Conservation (phyloP, 2,329 filamentous ascomycete genomes). For the Fusarium temperatum region DNA sequence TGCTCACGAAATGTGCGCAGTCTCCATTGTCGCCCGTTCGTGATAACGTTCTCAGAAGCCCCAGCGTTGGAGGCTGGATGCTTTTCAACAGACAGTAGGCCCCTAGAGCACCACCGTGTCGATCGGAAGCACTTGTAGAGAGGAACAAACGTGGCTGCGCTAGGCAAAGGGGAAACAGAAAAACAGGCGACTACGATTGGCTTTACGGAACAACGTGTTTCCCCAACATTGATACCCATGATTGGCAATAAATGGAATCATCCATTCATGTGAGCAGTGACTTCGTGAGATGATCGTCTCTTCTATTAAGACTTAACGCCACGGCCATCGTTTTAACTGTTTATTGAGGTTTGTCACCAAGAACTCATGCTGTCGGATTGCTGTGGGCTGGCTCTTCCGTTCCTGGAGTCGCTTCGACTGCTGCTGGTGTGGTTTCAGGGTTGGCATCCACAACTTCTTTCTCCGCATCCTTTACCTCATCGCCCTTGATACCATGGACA, state of each 20-base stretch:
- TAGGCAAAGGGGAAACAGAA: constrained; percentile 4
- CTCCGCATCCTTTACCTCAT: constrained; percentile 19
- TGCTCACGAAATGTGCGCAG: background rate
- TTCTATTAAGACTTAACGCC: constrained; percentile 28
- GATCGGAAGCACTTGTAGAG: constrained; percentile 13
- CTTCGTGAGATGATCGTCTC: constrained; percentile 1
- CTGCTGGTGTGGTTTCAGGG: constrained; percentile 16
- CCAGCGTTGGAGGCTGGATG: constrained; percentile 17
- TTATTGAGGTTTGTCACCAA: constrained; percentile 20
- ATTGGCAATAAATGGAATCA: background rate
- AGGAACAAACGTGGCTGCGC: constrained; percentile 17
- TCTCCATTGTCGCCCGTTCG: constrained; percentile 7
- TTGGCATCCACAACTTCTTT: constrained; percentile 22
- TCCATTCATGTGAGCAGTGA: background rate
- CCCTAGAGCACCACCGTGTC: constrained; percentile 6
- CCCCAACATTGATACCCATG: background rate
- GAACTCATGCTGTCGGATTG: constrained; percentile 18
- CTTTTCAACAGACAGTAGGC: constrained; percentile 14
- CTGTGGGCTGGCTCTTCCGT: constrained; percentile 18
- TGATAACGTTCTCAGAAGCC: constrained; percentile 14
- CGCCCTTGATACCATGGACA: constrained; percentile 56
- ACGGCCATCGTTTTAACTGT: constrained; percentile 25
- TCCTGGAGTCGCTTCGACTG: constrained; percentile 13
- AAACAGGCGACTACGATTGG: background rate
- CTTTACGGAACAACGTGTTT: constrained; percentile 19